phyloP scores from a whole-genome alignment of 225 moss, liverwort and hornwort genomes.

The Takakia lepidozioides region DNA sequence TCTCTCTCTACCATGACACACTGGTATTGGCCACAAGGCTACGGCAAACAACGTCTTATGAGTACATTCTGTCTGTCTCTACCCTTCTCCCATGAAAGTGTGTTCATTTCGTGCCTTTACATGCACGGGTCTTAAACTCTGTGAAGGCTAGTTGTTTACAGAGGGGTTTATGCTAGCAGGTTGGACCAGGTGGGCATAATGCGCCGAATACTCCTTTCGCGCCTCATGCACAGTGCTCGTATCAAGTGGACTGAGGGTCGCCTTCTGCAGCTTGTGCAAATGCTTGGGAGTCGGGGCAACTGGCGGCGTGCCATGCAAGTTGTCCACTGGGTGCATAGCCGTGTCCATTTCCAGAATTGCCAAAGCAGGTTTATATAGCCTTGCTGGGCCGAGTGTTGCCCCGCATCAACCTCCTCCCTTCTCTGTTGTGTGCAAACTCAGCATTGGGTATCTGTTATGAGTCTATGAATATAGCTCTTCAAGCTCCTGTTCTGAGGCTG shows the following conservation, averaged over 20 bases:
- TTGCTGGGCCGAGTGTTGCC: too few species aligned
- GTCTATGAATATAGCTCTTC: too few species aligned
- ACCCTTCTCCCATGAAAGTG: neutral
- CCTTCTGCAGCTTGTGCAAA: constrained; percentile 55
- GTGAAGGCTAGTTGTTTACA: neutral
- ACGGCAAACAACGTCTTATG: too few species aligned
- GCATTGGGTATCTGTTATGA: too few species aligned
- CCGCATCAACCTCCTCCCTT: too few species aligned
- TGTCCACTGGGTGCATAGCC: constrained; percentile 69
- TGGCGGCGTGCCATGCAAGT: constrained; percentile 88
- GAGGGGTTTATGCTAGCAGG: constrained; percentile 21
- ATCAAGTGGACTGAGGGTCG: constrained; percentile 86
- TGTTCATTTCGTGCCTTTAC: too few species aligned
- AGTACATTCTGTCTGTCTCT: neutral
- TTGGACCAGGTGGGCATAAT: constrained; percentile 41
- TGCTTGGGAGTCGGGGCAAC: constrained; percentile 65
- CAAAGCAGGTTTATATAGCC: constrained; percentile 63
- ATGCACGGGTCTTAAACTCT: too few species aligned
- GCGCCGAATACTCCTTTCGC: constrained; percentile 57
- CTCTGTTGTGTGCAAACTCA: too few species aligned
- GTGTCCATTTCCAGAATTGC: constrained; percentile 62
- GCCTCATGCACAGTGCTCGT: constrained; percentile 80
- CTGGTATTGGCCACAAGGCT: too few species aligned
- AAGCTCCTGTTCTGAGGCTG: too few species aligned
- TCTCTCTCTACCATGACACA: constrained; percentile 1